Base-by-base conservation (phyloP, 2,329 filamentous ascomycete species). In the Leptographium flavum region DNA sequence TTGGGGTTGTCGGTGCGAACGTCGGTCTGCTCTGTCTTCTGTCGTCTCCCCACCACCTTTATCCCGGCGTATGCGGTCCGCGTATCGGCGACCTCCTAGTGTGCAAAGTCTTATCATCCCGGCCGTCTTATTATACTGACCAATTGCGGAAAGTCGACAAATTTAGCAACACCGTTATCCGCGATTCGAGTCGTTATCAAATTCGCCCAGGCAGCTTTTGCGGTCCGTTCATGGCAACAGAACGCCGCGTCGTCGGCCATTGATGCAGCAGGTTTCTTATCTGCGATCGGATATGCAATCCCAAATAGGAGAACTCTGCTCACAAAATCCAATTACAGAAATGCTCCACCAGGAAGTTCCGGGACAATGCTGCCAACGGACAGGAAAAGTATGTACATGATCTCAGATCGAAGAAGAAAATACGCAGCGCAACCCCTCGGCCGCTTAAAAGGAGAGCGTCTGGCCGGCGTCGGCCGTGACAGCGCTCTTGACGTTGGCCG, bases 401-500 rank as follows among this genome's bases (percentile, higher is more conserved):
- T 28, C 14, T 15, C 21, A 38, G 36, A 38, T 38, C 21, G 14
- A 23, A 13, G 8, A 21, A n/a, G 17, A 19, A 35, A n/a, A 35
- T 19, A 9, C 17, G 10, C 17, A n/a, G 9, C 32, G 19, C 3
- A 14, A 19, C 15, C n/a, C 32, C 32, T 37, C 35, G 8, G 5
- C 17, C 9, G 36, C n/a, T 17, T 61, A 62, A 47, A 63, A 54
- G 36, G 44, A 53, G 15, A 66, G 56, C 21, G 57, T 66, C 54
- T 63, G 58, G 35, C 65, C 65, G 32, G 64, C 65, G 35, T 49
- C 58, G 45, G 14, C 55, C 4, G 5, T 53, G 43, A 74, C 65
- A 17, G 63, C 58, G 38, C 54, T 58, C 58, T 68, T 64, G 45
- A 74, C 68, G 40, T 61, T 67, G 28, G 50, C 58, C 4, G 67